Conservation (phyloP, 805 yeast species). For the Sungouiozyma ichnusensis region DNA sequence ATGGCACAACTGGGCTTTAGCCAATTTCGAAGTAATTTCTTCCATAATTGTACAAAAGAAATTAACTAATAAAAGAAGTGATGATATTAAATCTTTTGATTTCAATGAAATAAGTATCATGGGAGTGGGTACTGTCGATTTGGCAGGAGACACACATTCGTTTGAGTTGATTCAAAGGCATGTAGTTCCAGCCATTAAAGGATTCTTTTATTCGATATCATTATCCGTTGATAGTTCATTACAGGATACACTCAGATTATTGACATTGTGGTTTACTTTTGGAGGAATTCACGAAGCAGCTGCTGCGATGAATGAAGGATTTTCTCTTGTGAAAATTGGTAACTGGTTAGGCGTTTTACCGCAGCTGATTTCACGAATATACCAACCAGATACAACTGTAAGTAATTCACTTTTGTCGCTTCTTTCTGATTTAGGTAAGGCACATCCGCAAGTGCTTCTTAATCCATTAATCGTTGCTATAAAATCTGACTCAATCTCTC, state of each 20-base stretch:
- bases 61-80: constrained; percentile 5
- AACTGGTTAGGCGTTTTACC: constrained; percentile 92
- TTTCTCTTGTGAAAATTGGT: constrained; percentile 74
- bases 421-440: constrained; percentile 74
- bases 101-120: constrained; percentile 7
- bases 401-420: constrained; percentile 66
- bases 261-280: constrained; percentile 87
- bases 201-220: constrained; percentile 87
- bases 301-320: constrained; percentile 76
- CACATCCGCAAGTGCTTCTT: constrained; percentile 91
- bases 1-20: constrained; percentile 98
- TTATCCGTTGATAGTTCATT: constrained; percentile 72
- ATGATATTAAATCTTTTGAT: not conserved
- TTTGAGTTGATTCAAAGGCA: constrained; percentile 63
- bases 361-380: constrained; percentile 86
- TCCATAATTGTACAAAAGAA: constrained; percentile 29
- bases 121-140: constrained; percentile 20
- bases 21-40: constrained; percentile 87
- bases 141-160: constrained; percentile 23
- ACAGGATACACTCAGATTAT: constrained; percentile 77
- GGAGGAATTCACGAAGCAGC: constrained; percentile 88
- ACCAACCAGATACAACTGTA: constrained; percentile 82
- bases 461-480: constrained; percentile 91
- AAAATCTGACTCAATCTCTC: constrained; percentile 74
- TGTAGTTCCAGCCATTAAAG: constrained; percentile 87